These are phyloP conservation scores for Symbiodinium pilosum DNA, from an alignment of 73 alveolate species.

Conservation along the genomic window DNA sequence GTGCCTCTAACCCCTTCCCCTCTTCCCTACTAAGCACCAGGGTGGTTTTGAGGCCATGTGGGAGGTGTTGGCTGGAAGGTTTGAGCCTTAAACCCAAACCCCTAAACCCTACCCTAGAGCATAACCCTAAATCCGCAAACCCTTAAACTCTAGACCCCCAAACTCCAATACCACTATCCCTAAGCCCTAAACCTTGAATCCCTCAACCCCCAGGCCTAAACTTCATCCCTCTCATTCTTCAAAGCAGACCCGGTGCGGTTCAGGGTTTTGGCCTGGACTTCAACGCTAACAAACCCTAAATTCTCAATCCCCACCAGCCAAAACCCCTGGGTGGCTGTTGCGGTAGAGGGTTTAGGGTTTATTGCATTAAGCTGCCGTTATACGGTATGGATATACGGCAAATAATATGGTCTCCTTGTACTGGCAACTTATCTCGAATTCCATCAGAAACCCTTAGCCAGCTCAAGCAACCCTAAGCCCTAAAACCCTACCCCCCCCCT, in stretches of 20 bases:
- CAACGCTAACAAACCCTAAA: background rate
- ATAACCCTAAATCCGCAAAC: background rate
- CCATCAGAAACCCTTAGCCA: background rate
- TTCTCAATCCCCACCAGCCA: background rate
- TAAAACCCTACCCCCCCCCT: background rate
- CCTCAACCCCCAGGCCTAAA: background rate
- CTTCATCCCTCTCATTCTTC: background rate
- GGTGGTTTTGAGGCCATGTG: background rate
- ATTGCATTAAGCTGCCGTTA: background rate
- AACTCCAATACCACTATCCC: background rate
- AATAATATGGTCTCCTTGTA: no score
- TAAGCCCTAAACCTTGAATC: background rate
- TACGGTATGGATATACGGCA: no score
- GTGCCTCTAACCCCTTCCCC: no score
- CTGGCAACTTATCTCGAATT: no score
- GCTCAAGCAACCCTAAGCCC: background rate
- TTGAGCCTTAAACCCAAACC: background rate
- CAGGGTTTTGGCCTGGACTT: background rate
- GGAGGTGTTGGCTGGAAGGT: no score
- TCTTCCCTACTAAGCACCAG: background rate
- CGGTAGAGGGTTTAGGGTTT: background rate
- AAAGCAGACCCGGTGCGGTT: background rate
- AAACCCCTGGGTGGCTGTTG: background rate
- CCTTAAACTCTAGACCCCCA: background rate
- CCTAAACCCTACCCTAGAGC: background rate